Evolutionary conservation across 495 filamentous ascomycete species (phyloP).

Genomic region (Ramalina intermedia): DNA sequence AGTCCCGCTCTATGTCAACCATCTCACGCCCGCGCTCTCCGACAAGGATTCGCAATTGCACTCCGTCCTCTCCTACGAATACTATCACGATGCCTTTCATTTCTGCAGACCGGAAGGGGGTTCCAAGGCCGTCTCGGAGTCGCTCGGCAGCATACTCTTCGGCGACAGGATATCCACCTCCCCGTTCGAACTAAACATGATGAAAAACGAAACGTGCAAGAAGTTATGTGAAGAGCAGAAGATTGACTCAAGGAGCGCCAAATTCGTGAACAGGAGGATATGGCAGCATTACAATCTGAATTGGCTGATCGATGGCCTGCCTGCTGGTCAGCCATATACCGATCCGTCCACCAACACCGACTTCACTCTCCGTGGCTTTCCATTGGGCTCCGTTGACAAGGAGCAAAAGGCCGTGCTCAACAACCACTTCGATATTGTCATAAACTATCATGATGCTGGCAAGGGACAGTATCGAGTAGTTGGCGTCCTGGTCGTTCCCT

Average conservation of each 20-base stretch:
- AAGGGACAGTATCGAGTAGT: slow-evolving; percentile 69
- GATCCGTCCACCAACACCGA: slow-evolving; percentile 58
- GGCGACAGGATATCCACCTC: slow-evolving; percentile 91
- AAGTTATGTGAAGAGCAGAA: slow-evolving; percentile 47
- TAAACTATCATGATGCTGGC: slow-evolving; percentile 74
- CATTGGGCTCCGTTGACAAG: slow-evolving; percentile 52
- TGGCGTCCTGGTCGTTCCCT: slow-evolving; percentile 73
- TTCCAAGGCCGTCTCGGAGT: slow-evolving; percentile 64
- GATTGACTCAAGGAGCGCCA: slow-evolving; percentile 52
- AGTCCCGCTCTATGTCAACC: slow-evolving; percentile 87
- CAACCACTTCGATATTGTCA: slow-evolving; percentile 88
- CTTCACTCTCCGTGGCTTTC: slow-evolving; percentile 81
- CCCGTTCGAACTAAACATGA: slow-evolving; percentile 85
- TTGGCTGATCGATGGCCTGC: slow-evolving; percentile 89
- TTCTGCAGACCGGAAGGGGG: slow-evolving; percentile 73
- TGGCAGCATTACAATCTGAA: slow-evolving; percentile 75
- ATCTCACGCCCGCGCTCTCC: slow-evolving; percentile 71
- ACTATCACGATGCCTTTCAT: slow-evolving; percentile 75
- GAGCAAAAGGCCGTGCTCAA: slow-evolving; percentile 49
- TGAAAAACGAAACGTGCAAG: slow-evolving; percentile 83
- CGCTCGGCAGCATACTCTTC: slow-evolving; percentile 88
- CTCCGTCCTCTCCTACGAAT: slow-evolving; percentile 89
- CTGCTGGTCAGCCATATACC: slow-evolving; percentile 62
- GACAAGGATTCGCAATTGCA: slow-evolving; percentile 60
- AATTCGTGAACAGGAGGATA: slow-evolving; percentile 74